A percentile compares a stretch with the other conserved stretches of the same genome.
Conservation (phyloP, 2,329 filamentous ascomycete species). For the Trematosphaeria pertusa region DNA sequence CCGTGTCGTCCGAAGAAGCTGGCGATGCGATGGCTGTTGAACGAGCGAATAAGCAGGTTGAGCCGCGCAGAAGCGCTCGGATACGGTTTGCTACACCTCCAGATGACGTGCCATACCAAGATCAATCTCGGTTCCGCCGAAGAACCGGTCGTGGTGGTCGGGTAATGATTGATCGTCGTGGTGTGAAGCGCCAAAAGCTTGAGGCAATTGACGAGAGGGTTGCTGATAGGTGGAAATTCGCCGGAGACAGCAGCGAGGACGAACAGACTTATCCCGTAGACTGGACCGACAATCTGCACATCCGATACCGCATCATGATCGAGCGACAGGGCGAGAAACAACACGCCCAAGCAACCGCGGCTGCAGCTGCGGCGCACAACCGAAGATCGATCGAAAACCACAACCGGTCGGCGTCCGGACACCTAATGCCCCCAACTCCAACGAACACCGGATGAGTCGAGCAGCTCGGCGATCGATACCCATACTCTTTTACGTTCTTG, state of each 20-base stretch:
- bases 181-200: constrained; percentile 61
- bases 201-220: constrained; percentile 40
- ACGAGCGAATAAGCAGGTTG: constrained; percentile 36
- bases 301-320: constrained; percentile 63
- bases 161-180: constrained; percentile 85
- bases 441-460: constrained; percentile 25
- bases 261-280: constrained; percentile 78
- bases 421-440: constrained; percentile 44
- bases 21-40: constrained; percentile 49
- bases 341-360: constrained; percentile 29
- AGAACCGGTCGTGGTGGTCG: constrained; percentile 85
- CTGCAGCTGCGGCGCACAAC: constrained; percentile 26
- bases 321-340: constrained; percentile 51
- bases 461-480: background rate
- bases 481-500: constrained; percentile 20
- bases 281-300: constrained; percentile 65
- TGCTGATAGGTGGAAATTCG: constrained; percentile 74
- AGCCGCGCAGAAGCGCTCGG: constrained; percentile 35
- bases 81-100: constrained; percentile 49
- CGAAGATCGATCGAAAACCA: constrained; percentile 43
- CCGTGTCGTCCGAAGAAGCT: constrained; percentile 52
- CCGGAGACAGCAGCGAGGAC: constrained; percentile 83
- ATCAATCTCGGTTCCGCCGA: constrained; percentile 75
- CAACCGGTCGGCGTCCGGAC: constrained; percentile 44
- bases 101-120: constrained; percentile 46